Evolutionary conservation across 495 filamentous ascomycete species (phyloP), one percentile per base, ranked within the genome.

Genomic region (Talaromyces wortmannii): DNA sequence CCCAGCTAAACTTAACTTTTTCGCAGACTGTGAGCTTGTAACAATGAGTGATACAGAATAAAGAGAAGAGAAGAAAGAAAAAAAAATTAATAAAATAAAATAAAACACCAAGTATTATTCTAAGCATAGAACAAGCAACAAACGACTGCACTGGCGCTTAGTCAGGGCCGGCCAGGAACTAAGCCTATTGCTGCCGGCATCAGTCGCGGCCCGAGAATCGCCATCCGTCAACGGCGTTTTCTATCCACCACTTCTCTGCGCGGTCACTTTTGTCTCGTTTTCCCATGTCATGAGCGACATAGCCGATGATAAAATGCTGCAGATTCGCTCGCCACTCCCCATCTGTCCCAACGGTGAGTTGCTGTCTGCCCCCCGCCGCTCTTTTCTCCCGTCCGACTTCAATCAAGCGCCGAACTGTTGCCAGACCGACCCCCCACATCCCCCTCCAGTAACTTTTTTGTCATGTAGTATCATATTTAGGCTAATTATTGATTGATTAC

Each of bases 281-380:
- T 16, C 42, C 17, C 5, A 43, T 52, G 52, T 42, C 52, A 46
- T 53, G 52, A 53, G 31, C 36, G 23, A 31, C 40, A 42, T 42
- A 53, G 18, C 30, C 42, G 40, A 46, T 53, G 52, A 45, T 45
- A 78, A 77, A 55, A 78, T 78, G 69, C 70, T 79, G 58, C 68
- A 63, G 60, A 73, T 72, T 67, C 55, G 50, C 59, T 59, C 46
- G 58, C 43, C 42, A 57, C 63, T 47, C 61, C 49, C 61, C 57
- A 50, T 59, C 63, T 60, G 59, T 65, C 62, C 59, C 59, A 55
- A 65, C 64, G 60, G 70, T 76, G 61, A 74, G 73, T 74, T 51
- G 52, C 16, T 29, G 32, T 30, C 33, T 29, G 48, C 16, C 10
- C 29, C 44, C 18, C 16, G 2, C 18, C 13, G n/a, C 51, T 56